Evolutionary conservation across 257 asterid species (phyloP).

Genomic region (Jaltomata sinuosa): DNA sequence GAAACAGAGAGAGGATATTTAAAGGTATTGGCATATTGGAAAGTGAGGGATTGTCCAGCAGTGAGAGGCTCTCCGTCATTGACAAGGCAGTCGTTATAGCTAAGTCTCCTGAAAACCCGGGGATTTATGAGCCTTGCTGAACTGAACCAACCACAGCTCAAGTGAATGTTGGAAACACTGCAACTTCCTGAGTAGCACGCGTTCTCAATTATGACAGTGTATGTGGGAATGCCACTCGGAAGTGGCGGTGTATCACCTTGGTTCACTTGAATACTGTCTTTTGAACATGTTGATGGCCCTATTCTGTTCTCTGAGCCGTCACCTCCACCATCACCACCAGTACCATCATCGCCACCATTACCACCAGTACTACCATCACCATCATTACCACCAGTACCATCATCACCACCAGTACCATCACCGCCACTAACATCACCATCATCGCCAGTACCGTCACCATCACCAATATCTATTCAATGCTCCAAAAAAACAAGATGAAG

Average conservation of each 20-base stretch:
- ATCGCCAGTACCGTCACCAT: background rate
- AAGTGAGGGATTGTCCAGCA: conserved; percentile 31
- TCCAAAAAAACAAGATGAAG: background rate
- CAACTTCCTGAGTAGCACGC: conserved; percentile 38
- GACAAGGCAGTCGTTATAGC: conserved; percentile 52
- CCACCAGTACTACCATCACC: background rate
- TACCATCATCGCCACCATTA: background rate
- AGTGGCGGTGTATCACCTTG: conserved; percentile 43
- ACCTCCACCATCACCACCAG: background rate
- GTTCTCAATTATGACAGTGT: conserved; percentile 41
- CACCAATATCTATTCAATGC: background rate
- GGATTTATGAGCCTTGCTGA: conserved; percentile 54
- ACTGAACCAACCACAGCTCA: conserved; percentile 73
- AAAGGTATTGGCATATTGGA: conserved; percentile 57
- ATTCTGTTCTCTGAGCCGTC: conserved; percentile 23
- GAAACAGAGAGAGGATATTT: conserved; percentile 39
- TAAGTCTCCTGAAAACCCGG: conserved; percentile 28
- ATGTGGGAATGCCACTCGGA: conserved; percentile 67
- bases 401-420: background rate
- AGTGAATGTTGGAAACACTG: conserved; percentile 48
- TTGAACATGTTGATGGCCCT: conserved; percentile 22
- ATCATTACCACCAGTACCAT: background rate
- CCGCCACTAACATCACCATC: background rate
- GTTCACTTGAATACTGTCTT: conserved; percentile 25
- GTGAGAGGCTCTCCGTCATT: conserved; percentile 45